Conservation (phyloP, 441 rosid species). For the Macaranga tanarius region DNA sequence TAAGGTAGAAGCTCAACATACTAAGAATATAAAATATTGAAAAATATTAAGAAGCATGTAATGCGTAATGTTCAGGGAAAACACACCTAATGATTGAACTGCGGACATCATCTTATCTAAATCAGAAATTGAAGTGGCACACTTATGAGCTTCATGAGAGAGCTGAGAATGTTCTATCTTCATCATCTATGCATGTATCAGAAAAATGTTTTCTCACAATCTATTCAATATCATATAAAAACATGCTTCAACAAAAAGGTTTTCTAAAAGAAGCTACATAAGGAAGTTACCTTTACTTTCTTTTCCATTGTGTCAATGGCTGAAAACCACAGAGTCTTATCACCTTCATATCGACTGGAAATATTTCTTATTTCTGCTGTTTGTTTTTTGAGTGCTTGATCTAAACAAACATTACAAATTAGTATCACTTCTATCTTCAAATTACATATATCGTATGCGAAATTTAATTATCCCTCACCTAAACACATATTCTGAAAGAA, state of each 20-base stretch:
- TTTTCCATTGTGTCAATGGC: conserved; percentile 44
- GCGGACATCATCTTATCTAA: conserved; percentile 63
- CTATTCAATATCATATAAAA: conserved; percentile 13
- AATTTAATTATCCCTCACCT: conserved; percentile 36
- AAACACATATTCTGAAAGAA: conserved; percentile 54
- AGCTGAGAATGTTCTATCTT: conserved; percentile 67
- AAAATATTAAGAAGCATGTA: neutral
- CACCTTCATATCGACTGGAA: conserved; percentile 46
- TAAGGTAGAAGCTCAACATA: neutral
- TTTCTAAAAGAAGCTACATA: no score
- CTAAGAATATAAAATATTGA: neutral
- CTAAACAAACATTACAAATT: conserved; percentile 26
- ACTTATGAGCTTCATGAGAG: conserved; percentile 63
- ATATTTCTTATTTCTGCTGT: conserved; percentile 47
- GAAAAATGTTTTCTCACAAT: neutral
- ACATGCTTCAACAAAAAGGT: neutral
- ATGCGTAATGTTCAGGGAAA: conserved; percentile 12
- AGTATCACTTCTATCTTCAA: neutral
- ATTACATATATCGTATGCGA: neutral
- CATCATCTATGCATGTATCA: conserved; percentile 48
- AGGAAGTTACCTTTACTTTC: conserved; percentile 50
- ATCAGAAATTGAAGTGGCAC: conserved; percentile 58
- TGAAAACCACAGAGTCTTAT: conserved; percentile 47
- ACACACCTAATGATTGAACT: conserved; percentile 71
- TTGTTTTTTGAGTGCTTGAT: conserved; percentile 56